Conservation (phyloP, 192 early-diverging fungal genomes). For the Backusella circina region DNA sequence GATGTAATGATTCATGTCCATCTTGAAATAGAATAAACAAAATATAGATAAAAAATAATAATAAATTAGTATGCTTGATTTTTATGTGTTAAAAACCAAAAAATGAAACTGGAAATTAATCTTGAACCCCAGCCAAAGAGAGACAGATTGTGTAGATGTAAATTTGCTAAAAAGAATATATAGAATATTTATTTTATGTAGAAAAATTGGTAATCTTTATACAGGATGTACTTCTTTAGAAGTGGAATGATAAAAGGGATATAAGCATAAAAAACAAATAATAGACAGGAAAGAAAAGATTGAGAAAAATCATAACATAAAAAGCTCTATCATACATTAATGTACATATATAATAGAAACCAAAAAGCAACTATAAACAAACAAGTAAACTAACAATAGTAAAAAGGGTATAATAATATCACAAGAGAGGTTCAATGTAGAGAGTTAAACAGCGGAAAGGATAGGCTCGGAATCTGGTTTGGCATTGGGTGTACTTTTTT, state of each 20-base stretch:
- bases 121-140: not conserved
- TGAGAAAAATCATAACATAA: not conserved
- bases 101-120: not conserved
- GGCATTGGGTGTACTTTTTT: not conserved
- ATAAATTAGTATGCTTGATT: not conserved
- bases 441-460: not conserved
- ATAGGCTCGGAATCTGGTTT: not conserved
- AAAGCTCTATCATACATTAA: not conserved
- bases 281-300: not conserved
- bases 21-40: not conserved
- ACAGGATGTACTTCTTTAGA: not conserved
- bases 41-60: not conserved
- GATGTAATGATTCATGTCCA: not conserved
- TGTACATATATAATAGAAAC: not conserved
- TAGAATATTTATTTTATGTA: not conserved
- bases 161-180: not conserved
- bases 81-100: not conserved
- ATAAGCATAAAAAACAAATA: not conserved
- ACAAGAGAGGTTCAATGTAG: not conserved
- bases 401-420: slow-evolving; percentile 5
- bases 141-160: not conserved
- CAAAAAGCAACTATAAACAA: not conserved
- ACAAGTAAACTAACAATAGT: not conserved
- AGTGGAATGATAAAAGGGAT: not conserved
- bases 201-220: not conserved